These are phyloP conservation scores for Exophiala viscosa DNA, from an alignment of 2,329 filamentous ascomycete genomes.

Conservation along the genomic window DNA sequence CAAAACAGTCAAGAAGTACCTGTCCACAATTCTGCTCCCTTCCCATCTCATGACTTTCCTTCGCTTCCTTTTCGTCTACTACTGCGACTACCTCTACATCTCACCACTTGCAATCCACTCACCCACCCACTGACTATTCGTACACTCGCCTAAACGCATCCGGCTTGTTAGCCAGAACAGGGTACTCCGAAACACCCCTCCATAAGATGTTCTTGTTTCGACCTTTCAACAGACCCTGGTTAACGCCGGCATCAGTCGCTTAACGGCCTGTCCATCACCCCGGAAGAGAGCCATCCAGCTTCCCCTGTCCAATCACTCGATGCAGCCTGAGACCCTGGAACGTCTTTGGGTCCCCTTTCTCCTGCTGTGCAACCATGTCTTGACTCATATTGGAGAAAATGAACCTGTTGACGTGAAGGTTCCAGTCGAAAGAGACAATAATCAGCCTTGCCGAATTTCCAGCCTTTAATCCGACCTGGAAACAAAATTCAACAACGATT, in stretches of 20 bases:
- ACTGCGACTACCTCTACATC: too few species aligned
- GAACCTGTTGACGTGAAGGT: background rate
- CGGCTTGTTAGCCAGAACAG: background rate
- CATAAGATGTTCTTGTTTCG: background rate
- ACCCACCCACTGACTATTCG: background rate
- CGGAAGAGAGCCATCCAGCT: constrained; percentile 1
- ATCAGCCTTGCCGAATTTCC: too few species aligned
- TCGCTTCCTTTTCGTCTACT: too few species aligned
- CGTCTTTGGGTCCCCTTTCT: background rate
- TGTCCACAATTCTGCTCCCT: too few species aligned
- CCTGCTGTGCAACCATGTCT: background rate
- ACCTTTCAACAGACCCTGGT: background rate
- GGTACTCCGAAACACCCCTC: background rate
- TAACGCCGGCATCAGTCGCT: background rate
- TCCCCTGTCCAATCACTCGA: background rate
- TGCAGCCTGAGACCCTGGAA: background rate
- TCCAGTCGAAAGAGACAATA: background rate
- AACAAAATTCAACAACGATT: too few species aligned
- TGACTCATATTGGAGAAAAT: background rate
- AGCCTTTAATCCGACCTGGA: too few species aligned
- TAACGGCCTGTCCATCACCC: background rate
- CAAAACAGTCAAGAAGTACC: too few species aligned
- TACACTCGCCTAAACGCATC: background rate
- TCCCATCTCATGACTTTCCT: too few species aligned
- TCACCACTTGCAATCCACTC: too few species aligned